phyloP scores from a whole-genome alignment of 2,329 filamentous ascomycete species.

The Cordyceps militaris region DNA sequence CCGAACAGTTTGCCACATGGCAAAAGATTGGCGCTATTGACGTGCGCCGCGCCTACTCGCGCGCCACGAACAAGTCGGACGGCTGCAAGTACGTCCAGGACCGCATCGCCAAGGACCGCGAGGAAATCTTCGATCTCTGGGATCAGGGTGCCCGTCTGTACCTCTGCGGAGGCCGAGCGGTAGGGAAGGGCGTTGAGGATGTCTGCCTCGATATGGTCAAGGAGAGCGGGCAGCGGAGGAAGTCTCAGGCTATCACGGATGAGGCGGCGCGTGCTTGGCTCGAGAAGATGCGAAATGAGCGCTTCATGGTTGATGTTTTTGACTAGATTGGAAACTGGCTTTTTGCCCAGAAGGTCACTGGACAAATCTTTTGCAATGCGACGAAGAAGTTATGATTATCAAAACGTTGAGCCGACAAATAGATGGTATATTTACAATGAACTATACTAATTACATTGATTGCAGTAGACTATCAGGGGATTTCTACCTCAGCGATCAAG shows the following conservation, averaged over 20 bases:
- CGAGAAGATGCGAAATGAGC: slow-evolving; percentile 43
- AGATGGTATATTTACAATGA: no score
- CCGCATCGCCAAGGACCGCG: slow-evolving; percentile 29
- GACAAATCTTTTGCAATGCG: neutral
- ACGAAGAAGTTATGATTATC: neutral
- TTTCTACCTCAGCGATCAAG: no score
- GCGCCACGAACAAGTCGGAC: slow-evolving; percentile 33
- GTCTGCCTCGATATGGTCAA: slow-evolving; percentile 22
- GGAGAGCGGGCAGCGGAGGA: slow-evolving; percentile 24
- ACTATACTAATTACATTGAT: no score
- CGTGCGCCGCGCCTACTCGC: slow-evolving; percentile 50
- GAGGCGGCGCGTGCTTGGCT: slow-evolving; percentile 41
- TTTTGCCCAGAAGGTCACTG: neutral
- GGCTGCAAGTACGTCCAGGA: slow-evolving; percentile 45
- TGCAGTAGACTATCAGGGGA: no score
- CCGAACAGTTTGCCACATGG: slow-evolving; percentile 53
- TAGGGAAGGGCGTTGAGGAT: slow-evolving; percentile 28
- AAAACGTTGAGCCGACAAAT: no score
- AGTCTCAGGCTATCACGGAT: slow-evolving; percentile 26
- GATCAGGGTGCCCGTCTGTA: slow-evolving; percentile 47
- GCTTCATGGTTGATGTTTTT: slow-evolving; percentile 57
- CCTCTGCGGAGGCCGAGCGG: slow-evolving; percentile 53
- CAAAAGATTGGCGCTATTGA: slow-evolving; percentile 51
- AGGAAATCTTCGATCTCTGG: slow-evolving; percentile 34
- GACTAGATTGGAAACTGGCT: slow-evolving; percentile 29